These are phyloP conservation scores for Microcyclospora tardicrescens DNA, from an alignment of 2,329 filamentous ascomycete species.

Conservation along the genomic window DNA sequence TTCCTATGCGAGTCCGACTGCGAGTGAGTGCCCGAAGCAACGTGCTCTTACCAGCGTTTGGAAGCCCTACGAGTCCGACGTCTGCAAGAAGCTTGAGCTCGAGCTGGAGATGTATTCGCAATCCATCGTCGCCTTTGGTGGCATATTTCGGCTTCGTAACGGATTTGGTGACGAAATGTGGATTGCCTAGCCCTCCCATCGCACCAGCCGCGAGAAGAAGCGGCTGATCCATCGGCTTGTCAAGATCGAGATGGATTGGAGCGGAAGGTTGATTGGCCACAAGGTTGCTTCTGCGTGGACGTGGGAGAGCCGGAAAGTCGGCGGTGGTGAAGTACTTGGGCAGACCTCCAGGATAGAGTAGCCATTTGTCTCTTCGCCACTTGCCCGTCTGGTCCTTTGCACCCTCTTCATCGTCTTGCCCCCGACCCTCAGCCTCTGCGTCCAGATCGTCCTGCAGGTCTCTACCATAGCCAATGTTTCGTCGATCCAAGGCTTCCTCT, in stretches of 20 bases:
- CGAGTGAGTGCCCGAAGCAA: conserved; percentile 77
- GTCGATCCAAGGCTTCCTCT: conserved; percentile 36
- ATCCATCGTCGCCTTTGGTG: conserved; percentile 68
- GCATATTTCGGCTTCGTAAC: conserved; percentile 71
- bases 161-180: conserved; percentile 74
- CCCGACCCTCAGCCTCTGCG: conserved; percentile 2
- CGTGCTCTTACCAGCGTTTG: conserved; percentile 93
- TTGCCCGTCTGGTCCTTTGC: conserved; percentile 25
- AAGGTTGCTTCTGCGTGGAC: conserved; percentile 43
- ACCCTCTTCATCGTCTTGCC: conserved; percentile 24
- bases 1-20: conserved; percentile 75
- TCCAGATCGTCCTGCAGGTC: conserved; percentile 13
- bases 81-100: conserved; percentile 93
- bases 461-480: conserved; percentile 19
- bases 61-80: conserved; percentile 84
- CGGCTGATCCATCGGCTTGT: conserved; percentile 64
- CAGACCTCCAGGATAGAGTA: conserved; percentile 70
- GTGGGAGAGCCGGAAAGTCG: conserved; percentile 45
- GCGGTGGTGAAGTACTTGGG: conserved; percentile 53
- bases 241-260: conserved; percentile 49
- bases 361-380: conserved; percentile 57
- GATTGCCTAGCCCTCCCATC: conserved; percentile 81
- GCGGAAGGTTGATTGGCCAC: conserved; percentile 56
- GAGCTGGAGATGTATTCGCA: conserved; percentile 67
- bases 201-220: conserved; percentile 79